Evolutionary conservation across 306 rosid genomes (phyloP), one percentile per base, ranked within the genome.

Genomic region (Cicer pinnatifidum): DNA sequence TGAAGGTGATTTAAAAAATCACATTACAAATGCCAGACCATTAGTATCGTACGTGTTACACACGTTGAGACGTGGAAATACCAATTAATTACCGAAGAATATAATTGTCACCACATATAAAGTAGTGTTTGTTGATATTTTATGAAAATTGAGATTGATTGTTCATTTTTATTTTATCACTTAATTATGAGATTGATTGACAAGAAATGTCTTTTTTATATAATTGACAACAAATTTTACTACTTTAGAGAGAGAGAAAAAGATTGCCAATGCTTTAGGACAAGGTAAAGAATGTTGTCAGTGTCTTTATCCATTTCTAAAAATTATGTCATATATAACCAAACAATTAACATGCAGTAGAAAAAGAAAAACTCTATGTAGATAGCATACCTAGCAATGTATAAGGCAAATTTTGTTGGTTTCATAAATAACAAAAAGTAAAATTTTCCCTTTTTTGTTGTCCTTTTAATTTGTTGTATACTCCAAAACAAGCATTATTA

Each of bases 351-450:
- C 15, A 38, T 2, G 45, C 50, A 10, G 57, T 23, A 44, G 51
- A 60, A 44, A 82, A 46, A 79, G 48, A 62, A 52, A 56, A 61
- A 1, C n/a, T 79, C 65, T 0, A 63, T 23, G 68, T 51, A 68
- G 73, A 71, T 73, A 83, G 45, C 20, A 5, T 47, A 75, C 46
- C 41, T 40, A 51, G 58, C 66, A 56, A 46, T 8, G 9, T 6
- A 13, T 69, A 57, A 70, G 58, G 70, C 46, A 71, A 76, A 17
- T 41, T 38, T 38, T 67, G 47, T 28, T 28, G 5, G 35, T 28
- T 28, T 28, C 0, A 3, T 28, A 3, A 28, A 28, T 2, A 28
- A 28, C 4, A 3, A 2, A 28, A 3, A 3, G 35, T 28, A 28
- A 28, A 28, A 3, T 28, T 3, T 28, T 3, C 35, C 3, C 35